These are phyloP conservation scores for Kappamyces sp. DNA, from an alignment of 192 early-diverging fungal genomes.

Conservation along the genomic window DNA sequence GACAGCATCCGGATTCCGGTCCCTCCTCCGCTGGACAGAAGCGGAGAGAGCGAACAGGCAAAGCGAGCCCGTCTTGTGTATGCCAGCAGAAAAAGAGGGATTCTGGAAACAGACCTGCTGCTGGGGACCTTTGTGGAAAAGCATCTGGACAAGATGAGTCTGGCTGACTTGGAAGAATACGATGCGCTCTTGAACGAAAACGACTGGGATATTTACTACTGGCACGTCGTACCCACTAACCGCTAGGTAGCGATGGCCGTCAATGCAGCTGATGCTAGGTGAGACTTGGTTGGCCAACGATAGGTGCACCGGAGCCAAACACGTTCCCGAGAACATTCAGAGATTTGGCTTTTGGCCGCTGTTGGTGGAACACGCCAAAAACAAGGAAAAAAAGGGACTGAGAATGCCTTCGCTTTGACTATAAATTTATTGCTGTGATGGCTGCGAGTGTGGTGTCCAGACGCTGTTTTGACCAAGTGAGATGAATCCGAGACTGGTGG, in stretches of 20 bases:
- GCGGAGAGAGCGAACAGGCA: slow-evolving; percentile 57
- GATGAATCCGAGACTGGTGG: no score
- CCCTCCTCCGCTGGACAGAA: slow-evolving; percentile 53
- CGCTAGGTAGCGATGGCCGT: slow-evolving; percentile 54
- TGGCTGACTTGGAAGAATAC: slow-evolving; percentile 62
- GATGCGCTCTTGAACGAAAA: slow-evolving; percentile 76
- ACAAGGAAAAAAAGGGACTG: slow-evolving; percentile 64
- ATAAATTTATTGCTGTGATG: no score
- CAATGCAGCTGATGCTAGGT: slow-evolving; percentile 38
- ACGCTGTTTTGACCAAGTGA: no score
- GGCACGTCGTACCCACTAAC: slow-evolving; percentile 48
- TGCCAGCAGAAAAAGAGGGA: slow-evolving; percentile 87
- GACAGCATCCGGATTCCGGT: slow-evolving; percentile 4
- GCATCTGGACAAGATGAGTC: slow-evolving; percentile 46
- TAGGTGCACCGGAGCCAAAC: slow-evolving; percentile 36
- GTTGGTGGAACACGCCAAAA: slow-evolving; percentile 71
- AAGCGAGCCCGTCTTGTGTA: slow-evolving; percentile 81
- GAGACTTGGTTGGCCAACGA: slow-evolving; percentile 47
- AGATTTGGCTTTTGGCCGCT: slow-evolving; percentile 27
- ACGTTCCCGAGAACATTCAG: slow-evolving; percentile 31
- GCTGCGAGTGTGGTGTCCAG: no score
- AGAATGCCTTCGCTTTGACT: slow-evolving; percentile 75
- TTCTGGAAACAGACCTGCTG: slow-evolving; percentile 87
- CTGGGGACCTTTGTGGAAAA: slow-evolving; percentile 80
- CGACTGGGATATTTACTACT: slow-evolving; percentile 99